Evolutionary conservation across 1,139 yeast species (phyloP).

Genomic region (Kodamaea anthophila): DNA sequence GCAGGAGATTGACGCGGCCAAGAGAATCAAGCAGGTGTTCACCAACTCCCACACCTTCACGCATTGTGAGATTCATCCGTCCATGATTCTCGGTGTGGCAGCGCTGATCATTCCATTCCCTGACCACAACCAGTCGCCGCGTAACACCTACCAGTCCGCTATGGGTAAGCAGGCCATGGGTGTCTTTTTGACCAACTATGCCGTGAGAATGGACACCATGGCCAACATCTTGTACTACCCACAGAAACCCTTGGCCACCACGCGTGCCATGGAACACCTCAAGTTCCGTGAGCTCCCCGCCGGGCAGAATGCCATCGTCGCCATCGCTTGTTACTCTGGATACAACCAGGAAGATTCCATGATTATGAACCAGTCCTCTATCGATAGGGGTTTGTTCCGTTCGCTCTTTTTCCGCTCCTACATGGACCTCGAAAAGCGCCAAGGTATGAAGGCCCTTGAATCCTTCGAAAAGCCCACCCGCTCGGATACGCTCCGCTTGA

Average conservation of each 20-base stretch:
- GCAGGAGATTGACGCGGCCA: slow-evolving; percentile 65
- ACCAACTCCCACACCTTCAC: slow-evolving; percentile 81
- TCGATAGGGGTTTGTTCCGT: slow-evolving; percentile 94
- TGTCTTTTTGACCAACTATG: slow-evolving; percentile 92
- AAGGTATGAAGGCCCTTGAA: slow-evolving; percentile 96
- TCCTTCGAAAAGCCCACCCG: slow-evolving; percentile 95
- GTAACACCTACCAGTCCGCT: slow-evolving; percentile 98
- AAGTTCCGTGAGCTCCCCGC: slow-evolving; percentile 98
- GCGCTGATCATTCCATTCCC: slow-evolving; percentile 99
- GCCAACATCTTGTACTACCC: slow-evolving; percentile 96
- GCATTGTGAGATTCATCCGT: slow-evolving; percentile 98
- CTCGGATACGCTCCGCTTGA: slow-evolving; percentile 87
- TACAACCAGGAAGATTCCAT: slow-evolving; percentile 99
- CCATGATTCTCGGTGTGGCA: slow-evolving; percentile 97
- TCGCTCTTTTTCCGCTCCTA: slow-evolving; percentile 93
- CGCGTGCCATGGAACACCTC: slow-evolving; percentile 97
- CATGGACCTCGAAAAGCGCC: slow-evolving; percentile 97
- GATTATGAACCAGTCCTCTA: slow-evolving; percentile 98
- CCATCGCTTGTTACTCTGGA: slow-evolving; percentile 96
- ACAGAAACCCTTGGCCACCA: slow-evolving; percentile 97
- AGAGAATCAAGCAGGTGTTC: slow-evolving; percentile 72
- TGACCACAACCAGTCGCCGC: slow-evolving; percentile 98
- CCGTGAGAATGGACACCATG: slow-evolving; percentile 99
- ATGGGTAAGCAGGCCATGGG: slow-evolving; percentile 99
- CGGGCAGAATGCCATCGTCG: slow-evolving; percentile 98